A percentile compares a stretch with the other conserved stretches of the same genome.
phyloP scores from a whole-genome alignment of 768 basidiomycete genomes.

The Lactifluus volemus region DNA sequence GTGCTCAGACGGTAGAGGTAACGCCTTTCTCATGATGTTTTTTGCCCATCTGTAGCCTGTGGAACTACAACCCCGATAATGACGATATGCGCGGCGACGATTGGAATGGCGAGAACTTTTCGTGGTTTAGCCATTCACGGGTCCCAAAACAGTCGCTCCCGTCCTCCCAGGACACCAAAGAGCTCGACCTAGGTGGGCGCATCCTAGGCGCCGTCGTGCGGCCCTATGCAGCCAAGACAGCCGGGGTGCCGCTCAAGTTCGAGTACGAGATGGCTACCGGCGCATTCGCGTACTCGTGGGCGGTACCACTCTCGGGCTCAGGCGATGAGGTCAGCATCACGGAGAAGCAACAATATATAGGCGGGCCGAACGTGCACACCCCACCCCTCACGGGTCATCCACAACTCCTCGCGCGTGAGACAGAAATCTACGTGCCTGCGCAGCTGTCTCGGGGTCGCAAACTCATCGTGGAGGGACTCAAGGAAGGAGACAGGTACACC shows the following conservation, averaged over 20 bases:
- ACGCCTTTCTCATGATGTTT: background rate
- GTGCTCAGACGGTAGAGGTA: background rate
- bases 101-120: constrained; percentile 98
- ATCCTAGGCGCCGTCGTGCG: constrained; percentile 74
- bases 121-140: constrained; percentile 70
- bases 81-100: constrained; percentile 69
- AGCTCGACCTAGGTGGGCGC: constrained; percentile 75
- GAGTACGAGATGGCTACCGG: constrained; percentile 75
- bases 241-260: constrained; percentile 69
- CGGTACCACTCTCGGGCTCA: constrained; percentile 26
- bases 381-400: constrained; percentile 37
- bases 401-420: constrained; percentile 45
- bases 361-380: constrained; percentile 22
- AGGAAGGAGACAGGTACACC: constrained; percentile 38
- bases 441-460: constrained; percentile 47
- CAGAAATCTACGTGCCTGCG: constrained; percentile 78
- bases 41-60: constrained; percentile 44
- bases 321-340: background rate
- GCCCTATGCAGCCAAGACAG: constrained; percentile 86
- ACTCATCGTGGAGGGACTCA: constrained; percentile 50
- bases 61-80: constrained; percentile 93
- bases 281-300: constrained; percentile 58
- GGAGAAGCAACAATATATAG: background rate
- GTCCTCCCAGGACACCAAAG: constrained; percentile 51
- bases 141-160: constrained; percentile 35